A percentile compares a stretch with the other conserved stretches of the same genome.
Evolutionary conservation across 2,329 filamentous ascomycete species (phyloP).

Genomic region (Cladophialophora yegresii): DNA sequence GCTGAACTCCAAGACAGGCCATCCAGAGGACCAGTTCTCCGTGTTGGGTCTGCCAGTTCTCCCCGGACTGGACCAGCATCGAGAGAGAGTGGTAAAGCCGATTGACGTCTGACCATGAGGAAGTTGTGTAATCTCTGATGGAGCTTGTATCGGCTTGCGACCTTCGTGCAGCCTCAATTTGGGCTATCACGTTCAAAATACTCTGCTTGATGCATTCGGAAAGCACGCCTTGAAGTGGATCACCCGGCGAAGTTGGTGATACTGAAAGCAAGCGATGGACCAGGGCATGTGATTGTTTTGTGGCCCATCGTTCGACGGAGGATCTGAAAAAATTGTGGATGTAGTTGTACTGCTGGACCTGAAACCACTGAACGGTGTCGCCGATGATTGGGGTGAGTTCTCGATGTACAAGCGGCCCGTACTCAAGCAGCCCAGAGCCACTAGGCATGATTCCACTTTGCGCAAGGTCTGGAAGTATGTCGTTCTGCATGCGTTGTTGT

Average conservation of each 20-base stretch:
- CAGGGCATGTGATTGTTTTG: slow-evolving; percentile 14
- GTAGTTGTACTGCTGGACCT: slow-evolving; percentile 21
- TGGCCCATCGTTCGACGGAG: slow-evolving; percentile 16
- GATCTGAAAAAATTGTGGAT: slow-evolving; percentile 15
- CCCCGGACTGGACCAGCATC: not conserved
- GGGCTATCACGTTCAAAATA: slow-evolving; percentile 19
- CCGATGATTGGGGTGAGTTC: slow-evolving; percentile 11
- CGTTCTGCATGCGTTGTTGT: slow-evolving; percentile 10
- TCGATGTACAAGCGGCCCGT: not conserved
- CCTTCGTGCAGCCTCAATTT: slow-evolving; percentile 4
- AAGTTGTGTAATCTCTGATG: slow-evolving; percentile 3
- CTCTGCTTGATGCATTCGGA: slow-evolving; percentile 23
- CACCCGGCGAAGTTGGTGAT: not conserved
- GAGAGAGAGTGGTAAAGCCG: slow-evolving; percentile 14
- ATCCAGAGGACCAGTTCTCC: slow-evolving; percentile 27
- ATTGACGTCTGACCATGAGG: slow-evolving; percentile 13
- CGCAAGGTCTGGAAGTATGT: slow-evolving; percentile 16
- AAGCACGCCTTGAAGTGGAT: slow-evolving; percentile 2
- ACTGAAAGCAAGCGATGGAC: slow-evolving; percentile 25
- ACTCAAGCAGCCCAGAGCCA: slow-evolving; percentile 18
- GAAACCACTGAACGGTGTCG: slow-evolving; percentile 27
- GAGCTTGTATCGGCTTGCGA: not conserved
- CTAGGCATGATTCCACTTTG: slow-evolving; percentile 16
- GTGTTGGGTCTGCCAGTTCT: slow-evolving; percentile 15
- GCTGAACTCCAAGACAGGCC: slow-evolving; percentile 19